Percentiles rank a stretch among this genome's conserved stretches.
Evolutionary conservation across 805 yeast species (phyloP).

Genomic region (Monosporozyma yasuniensis): DNA sequence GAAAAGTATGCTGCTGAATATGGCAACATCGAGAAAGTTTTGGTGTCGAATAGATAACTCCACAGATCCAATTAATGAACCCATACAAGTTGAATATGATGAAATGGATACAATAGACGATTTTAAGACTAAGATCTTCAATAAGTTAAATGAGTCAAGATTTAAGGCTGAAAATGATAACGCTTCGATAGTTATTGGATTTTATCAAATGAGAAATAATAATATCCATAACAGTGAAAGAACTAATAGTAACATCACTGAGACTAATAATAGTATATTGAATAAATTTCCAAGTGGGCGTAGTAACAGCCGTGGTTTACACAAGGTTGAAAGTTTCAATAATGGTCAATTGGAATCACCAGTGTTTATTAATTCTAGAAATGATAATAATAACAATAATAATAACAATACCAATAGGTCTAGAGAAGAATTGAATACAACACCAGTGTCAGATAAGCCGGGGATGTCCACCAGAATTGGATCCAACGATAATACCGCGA

Average conservation of each 20-base stretch:
- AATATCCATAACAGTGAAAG: background rate
- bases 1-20: slow-evolving; percentile 5
- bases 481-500: background rate
- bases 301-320: background rate
- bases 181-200: slow-evolving; percentile 64
- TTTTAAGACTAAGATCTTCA: slow-evolving; percentile 54
- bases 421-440: background rate
- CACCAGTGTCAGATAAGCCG: background rate
- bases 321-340: background rate
- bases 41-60: slow-evolving; percentile 17
- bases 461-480: background rate
- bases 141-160: slow-evolving; percentile 46
- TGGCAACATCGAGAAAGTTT: slow-evolving; percentile 10
- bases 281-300: background rate
- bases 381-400: background rate
- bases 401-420: background rate
- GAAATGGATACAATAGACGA: slow-evolving; percentile 72
- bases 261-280: background rate
- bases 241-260: background rate
- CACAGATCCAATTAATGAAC: slow-evolving; percentile 23
- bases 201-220: slow-evolving; percentile 17
- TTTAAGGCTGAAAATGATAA: slow-evolving; percentile 45
- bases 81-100: slow-evolving; percentile 61
- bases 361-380: background rate
- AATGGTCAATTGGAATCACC: slow-evolving; percentile 3